phyloP scores from a whole-genome alignment of 805 yeast species.

The Yamadazyma olivae region DNA sequence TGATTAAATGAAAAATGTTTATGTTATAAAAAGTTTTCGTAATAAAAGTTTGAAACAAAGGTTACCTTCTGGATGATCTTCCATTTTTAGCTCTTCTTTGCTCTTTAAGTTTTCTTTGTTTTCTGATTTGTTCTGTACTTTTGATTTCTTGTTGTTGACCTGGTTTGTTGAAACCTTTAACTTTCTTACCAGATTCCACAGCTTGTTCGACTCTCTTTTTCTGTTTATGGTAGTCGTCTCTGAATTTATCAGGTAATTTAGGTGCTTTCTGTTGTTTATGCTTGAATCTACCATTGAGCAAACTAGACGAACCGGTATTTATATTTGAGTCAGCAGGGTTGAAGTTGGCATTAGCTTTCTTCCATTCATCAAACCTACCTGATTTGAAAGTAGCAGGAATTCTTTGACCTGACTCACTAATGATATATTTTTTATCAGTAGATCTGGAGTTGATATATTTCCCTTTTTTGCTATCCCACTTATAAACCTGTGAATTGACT shows the following conservation, averaged over 20 bases:
- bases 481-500: slow-evolving; percentile 67
- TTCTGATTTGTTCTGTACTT: slow-evolving; percentile 73
- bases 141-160: slow-evolving; percentile 57
- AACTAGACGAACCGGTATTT: slow-evolving; percentile 13
- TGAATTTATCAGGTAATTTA: slow-evolving; percentile 79
- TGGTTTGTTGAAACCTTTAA: slow-evolving; percentile 61
- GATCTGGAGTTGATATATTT: slow-evolving; percentile 81
- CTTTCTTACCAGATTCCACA: slow-evolving; percentile 64
- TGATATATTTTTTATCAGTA: slow-evolving; percentile 79
- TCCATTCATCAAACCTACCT: slow-evolving; percentile 94
- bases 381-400: slow-evolving; percentile 89
- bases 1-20: too few species aligned
- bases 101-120: slow-evolving; percentile 66
- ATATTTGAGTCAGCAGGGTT: slow-evolving; percentile 2
- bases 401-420: slow-evolving; percentile 91
- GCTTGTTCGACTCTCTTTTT: slow-evolving; percentile 82
- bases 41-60: neutral
- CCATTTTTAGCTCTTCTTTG: slow-evolving; percentile 81
- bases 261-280: slow-evolving; percentile 81
- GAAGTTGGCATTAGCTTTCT: slow-evolving; percentile 40
- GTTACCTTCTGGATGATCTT: slow-evolving; percentile 48
- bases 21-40: neutral
- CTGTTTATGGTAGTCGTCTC: slow-evolving; percentile 84
- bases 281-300: slow-evolving; percentile 49
- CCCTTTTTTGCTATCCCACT: slow-evolving; percentile 93